A percentile compares a stretch with the other conserved stretches of the same genome.
phyloP scores from a whole-genome alignment of 495 filamentous ascomycete species.

The Penicillium macrosclerotiorum region DNA sequence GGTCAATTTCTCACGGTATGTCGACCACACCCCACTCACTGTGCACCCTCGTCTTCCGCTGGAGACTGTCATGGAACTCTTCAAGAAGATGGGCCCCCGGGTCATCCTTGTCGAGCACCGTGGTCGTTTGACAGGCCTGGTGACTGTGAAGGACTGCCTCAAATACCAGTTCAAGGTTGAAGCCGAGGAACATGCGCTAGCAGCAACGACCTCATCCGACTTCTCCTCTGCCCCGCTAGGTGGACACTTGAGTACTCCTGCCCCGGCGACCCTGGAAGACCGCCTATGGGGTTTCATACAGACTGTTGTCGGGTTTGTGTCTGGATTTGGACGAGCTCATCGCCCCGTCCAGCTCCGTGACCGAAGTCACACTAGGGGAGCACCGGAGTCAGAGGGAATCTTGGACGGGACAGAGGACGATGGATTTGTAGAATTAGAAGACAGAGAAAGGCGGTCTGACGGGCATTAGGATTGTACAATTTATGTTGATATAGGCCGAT shows the following conservation, averaged over 20 bases:
- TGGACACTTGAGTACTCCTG: constrained; percentile 26
- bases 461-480: constrained; percentile 7
- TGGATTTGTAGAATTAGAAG: constrained; percentile 61
- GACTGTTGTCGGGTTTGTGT: constrained; percentile 36
- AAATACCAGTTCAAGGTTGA: constrained; percentile 98
- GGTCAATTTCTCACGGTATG: constrained; percentile 83
- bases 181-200: constrained; percentile 71
- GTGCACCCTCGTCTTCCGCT: constrained; percentile 90
- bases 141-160: constrained; percentile 95
- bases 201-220: constrained; percentile 46
- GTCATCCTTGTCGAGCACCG: constrained; percentile 92
- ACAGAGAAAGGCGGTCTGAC: constrained; percentile 30
- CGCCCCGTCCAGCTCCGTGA: constrained; percentile 25
- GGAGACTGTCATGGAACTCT: constrained; percentile 98
- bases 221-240: constrained; percentile 24
- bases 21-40: constrained; percentile 86
- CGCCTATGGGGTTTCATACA: constrained; percentile 66
- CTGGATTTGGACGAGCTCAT: constrained; percentile 10
- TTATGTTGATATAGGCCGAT: constrained; percentile 12
- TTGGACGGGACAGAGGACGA: constrained; percentile 69
- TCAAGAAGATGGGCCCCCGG: constrained; percentile 95
- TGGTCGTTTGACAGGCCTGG: constrained; percentile 76
- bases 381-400: constrained; percentile 42
- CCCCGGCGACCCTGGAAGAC: constrained; percentile 53
- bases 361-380: constrained; percentile 48